Percentiles rank a stretch among this genome's conserved stretches.
Conservation (phyloP, 371 early-diverging fungal species). For the Circinella umbellata region DNA sequence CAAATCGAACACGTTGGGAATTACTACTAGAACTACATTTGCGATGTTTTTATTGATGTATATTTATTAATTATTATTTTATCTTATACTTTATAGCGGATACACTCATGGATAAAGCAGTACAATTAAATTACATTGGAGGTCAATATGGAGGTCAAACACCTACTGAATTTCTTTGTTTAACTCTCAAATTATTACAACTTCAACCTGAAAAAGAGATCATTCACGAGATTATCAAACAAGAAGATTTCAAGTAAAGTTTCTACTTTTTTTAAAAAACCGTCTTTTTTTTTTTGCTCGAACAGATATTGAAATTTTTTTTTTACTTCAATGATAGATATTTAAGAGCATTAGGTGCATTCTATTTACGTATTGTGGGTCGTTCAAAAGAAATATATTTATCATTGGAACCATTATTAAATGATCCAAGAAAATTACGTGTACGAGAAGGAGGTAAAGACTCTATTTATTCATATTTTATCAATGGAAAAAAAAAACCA, state of each 20-base stretch:
- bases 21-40: no score
- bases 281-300: background rate
- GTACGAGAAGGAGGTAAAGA: constrained; percentile 58
- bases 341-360: constrained; percentile 87
- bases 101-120: constrained; percentile 89
- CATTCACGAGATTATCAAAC: constrained; percentile 73
- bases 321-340: constrained; percentile 54
- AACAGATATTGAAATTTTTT: no score
- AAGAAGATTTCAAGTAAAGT: constrained; percentile 79
- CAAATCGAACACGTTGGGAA: no score
- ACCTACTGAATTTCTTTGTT: constrained; percentile 92
- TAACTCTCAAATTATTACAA: constrained; percentile 87
- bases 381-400: constrained; percentile 81
- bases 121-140: constrained; percentile 78
- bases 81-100: constrained; percentile 62
- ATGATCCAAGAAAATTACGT: constrained; percentile 88
- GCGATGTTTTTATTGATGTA: no score
- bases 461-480: background rate
- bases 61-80: background rate
- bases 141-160: constrained; percentile 85
- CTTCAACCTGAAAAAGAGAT: constrained; percentile 90
- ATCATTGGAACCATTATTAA: constrained; percentile 84
- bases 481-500: background rate
- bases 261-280: background rate
- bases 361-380: constrained; percentile 86